These are phyloP conservation scores for Decorospora gaudefroyi DNA, from an alignment of 2,329 filamentous ascomycete species.

Conservation along the genomic window DNA sequence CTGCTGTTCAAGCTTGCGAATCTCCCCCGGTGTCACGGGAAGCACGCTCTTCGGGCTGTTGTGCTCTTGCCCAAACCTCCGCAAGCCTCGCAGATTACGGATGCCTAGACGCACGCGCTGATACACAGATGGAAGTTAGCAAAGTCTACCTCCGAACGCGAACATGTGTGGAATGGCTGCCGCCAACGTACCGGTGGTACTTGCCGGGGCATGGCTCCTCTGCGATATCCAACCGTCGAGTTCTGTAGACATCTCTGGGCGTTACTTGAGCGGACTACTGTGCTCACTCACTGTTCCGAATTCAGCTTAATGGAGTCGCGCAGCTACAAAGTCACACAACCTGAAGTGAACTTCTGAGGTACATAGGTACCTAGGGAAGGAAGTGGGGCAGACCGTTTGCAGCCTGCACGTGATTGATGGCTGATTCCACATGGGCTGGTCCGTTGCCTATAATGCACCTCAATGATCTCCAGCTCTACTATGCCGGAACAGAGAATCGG, in stretches of 20 bases:
- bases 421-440: no score
- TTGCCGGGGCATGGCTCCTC: slow-evolving; percentile 1
- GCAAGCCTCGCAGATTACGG: slow-evolving; percentile 6
- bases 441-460: not conserved
- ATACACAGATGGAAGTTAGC: slow-evolving; percentile 8
- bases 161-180: not conserved
- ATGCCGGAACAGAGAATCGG: not conserved
- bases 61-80: slow-evolving; percentile 5
- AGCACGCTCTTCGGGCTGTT: not conserved
- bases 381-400: slow-evolving; percentile 15
- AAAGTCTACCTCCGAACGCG: not conserved
- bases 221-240: not conserved
- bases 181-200: slow-evolving; percentile 5
- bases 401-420: slow-evolving; percentile 8
- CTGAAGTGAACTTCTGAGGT: not conserved
- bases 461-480: not conserved
- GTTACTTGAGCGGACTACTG: no score
- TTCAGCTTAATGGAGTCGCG: not conserved
- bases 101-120: slow-evolving; percentile 5
- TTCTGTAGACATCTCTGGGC: slow-evolving; percentile 2
- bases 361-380: not conserved
- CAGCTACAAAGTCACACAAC: not conserved
- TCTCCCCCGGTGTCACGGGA: not conserved
- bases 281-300: not conserved
- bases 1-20: slow-evolving; percentile 8